Evolutionary conservation across 2,329 filamentous ascomycete species (phyloP).

Genomic region (Diaporthe citrichinensis): DNA sequence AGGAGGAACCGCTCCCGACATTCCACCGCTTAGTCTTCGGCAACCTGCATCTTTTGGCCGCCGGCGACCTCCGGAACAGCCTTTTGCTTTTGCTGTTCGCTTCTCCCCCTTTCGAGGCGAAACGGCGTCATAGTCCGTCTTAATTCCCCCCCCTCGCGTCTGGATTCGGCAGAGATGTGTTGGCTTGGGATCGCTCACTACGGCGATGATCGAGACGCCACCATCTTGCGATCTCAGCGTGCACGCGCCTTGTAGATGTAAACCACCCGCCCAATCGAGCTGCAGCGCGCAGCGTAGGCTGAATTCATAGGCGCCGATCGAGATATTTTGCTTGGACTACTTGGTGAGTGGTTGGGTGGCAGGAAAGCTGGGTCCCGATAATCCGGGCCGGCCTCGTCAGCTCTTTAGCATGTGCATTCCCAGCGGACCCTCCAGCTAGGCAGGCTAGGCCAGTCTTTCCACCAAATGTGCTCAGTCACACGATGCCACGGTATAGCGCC

Average conservation of each 20-base stretch:
- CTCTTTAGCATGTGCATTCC: background rate
- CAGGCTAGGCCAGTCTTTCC: background rate
- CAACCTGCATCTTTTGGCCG: slow-evolving; percentile 19
- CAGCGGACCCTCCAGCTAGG: background rate
- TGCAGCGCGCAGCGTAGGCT: background rate
- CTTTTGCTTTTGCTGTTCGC: slow-evolving; percentile 1
- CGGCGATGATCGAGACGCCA: background rate
- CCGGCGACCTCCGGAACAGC: slow-evolving; percentile 10
- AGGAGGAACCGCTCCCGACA: slow-evolving; percentile 14
- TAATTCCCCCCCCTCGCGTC: background rate
- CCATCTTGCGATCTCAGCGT: slow-evolving; percentile 4
- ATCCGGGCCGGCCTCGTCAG: slow-evolving; percentile 1
- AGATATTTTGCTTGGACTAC: background rate
- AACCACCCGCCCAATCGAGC: background rate
- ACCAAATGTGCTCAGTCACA: background rate
- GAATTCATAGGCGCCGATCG: background rate
- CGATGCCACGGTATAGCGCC: background rate
- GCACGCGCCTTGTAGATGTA: background rate
- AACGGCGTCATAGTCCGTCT: background rate
- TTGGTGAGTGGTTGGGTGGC: no score
- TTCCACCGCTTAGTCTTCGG: slow-evolving; percentile 17
- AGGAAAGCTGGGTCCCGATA: background rate
- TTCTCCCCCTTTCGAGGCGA: background rate
- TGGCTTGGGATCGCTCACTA: background rate
- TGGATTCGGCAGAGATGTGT: background rate